Evolutionary conservation across 768 basidiomycete species (phyloP).

Genomic region (Naematelia encephala): DNA sequence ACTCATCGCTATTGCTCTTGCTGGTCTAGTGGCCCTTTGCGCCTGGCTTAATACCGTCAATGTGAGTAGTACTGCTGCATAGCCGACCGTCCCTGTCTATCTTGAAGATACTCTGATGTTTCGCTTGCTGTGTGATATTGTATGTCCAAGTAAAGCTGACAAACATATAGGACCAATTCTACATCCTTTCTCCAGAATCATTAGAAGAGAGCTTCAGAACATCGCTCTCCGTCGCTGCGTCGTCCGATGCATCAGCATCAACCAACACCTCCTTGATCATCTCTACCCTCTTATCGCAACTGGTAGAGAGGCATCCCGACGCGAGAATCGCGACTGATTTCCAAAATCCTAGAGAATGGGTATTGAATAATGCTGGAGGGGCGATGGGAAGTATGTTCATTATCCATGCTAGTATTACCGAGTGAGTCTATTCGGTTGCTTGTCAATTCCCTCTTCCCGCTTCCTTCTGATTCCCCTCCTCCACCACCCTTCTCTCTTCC

Average conservation of each 20-base stretch:
- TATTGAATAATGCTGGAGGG: constrained; percentile 95
- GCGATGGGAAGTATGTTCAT: constrained; percentile 96
- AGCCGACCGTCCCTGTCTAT: not conserved
- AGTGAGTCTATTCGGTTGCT: constrained; percentile 64
- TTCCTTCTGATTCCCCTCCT: not conserved
- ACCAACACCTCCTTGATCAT: constrained; percentile 68
- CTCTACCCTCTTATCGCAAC: constrained; percentile 73
- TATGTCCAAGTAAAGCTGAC: not conserved
- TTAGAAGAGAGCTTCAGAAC: constrained; percentile 71
- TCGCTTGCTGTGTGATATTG: not conserved
- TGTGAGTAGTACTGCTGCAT: constrained; percentile 20
- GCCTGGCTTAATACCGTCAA: constrained; percentile 41
- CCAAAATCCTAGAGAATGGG: constrained; percentile 67
- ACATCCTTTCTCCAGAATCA: constrained; percentile 70
- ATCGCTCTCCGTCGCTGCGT: constrained; percentile 59
- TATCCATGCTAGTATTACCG: constrained; percentile 93
- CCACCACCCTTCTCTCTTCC: not conserved
- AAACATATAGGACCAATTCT: constrained; percentile 68
- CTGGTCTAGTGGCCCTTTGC: constrained; percentile 23
- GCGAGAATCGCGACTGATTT: constrained; percentile 51
- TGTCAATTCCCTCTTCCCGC: constrained; percentile 13
- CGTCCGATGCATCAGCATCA: constrained; percentile 9
- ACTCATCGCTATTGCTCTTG: constrained; percentile 19
- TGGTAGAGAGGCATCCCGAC: constrained; percentile 68
- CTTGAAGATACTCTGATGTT: not conserved